Evolutionary conservation across 192 early-diverging fungal genomes (phyloP).

Genomic region (Gorgonomyces haynaldii): DNA sequence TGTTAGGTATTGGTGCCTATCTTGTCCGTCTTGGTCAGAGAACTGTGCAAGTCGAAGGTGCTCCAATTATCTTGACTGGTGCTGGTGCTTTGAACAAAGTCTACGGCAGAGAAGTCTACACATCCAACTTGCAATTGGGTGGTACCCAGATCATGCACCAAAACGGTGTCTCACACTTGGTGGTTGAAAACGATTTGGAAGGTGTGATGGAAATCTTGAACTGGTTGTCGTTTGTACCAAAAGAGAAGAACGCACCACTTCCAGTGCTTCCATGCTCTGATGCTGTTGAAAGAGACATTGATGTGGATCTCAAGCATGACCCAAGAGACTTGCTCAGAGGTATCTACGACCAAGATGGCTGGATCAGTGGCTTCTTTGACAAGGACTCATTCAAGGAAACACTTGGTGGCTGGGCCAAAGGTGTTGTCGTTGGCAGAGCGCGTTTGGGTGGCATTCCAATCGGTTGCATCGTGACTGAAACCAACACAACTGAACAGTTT

Average conservation of each 20-base stretch:
- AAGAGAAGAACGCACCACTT: conserved; percentile 50
- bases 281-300: conserved; percentile 69
- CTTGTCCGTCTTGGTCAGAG: conserved; percentile 97
- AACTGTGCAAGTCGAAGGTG: conserved; percentile 92
- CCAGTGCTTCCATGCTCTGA: conserved; percentile 47
- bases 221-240: conserved; percentile 90
- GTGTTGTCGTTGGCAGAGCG: conserved; percentile 89
- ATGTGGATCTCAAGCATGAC: conserved; percentile 74
- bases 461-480: conserved; percentile 96
- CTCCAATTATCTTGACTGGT: conserved; percentile 96
- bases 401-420: conserved; percentile 91
- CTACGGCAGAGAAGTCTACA: conserved; percentile 93
- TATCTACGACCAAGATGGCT: conserved; percentile 50
- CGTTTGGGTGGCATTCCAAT: conserved; percentile 91
- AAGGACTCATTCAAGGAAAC: conserved; percentile 93
- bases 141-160: conserved; percentile 99
- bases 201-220: conserved; percentile 85
- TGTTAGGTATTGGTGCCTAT: conserved; percentile 80
- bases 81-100: conserved; percentile 97
- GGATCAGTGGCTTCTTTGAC: conserved; percentile 91
- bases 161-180: conserved; percentile 96
- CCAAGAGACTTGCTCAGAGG: conserved; percentile 85
- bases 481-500: conserved; percentile 80
- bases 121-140: conserved; percentile 94
- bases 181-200: conserved; percentile 87